A percentile compares a stretch with the other conserved stretches of the same genome.
phyloP scores from a whole-genome alignment of 1,284 basidiomycete genomes.

The Leccinum variabile region DNA sequence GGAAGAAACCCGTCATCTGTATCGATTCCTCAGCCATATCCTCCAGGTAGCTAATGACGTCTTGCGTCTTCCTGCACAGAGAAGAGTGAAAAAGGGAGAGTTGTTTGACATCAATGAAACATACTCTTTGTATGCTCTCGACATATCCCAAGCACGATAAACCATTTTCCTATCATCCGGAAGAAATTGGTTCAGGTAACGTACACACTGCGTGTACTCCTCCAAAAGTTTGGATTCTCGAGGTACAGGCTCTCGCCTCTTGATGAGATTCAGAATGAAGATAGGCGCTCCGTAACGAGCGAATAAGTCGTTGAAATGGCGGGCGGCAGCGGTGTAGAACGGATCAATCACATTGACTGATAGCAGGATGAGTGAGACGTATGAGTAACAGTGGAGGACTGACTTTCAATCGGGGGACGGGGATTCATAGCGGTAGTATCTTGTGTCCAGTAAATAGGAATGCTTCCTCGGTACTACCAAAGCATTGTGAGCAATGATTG shows the following conservation, averaged over 20 bases:
- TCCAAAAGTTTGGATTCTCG: conserved; percentile 92
- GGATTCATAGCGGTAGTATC: conserved; percentile 89
- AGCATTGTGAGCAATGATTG: not conserved
- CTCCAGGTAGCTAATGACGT: conserved; percentile 94
- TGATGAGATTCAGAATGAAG: conserved; percentile 96
- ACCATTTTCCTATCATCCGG: conserved; percentile 85
- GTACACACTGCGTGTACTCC: conserved; percentile 91
- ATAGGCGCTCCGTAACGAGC: conserved; percentile 89
- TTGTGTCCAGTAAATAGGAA: conserved; percentile 96
- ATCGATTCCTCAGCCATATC: conserved; percentile 95
- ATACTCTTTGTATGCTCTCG: conserved; percentile 84
- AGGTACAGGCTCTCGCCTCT: conserved; percentile 76
- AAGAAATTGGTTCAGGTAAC: conserved; percentile 95
- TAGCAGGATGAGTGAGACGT: conserved; percentile 5
- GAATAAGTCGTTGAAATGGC: conserved; percentile 94
- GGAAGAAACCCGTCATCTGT: conserved; percentile 92
- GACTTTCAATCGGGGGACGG: conserved; percentile 93
- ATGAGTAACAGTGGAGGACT: conserved; percentile 30
- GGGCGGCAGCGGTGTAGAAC: conserved; percentile 90
- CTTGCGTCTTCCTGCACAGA: conserved; percentile 78
- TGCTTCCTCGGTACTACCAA: conserved; percentile 86
- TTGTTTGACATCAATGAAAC: conserved; percentile 20
- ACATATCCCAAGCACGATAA: conserved; percentile 97
- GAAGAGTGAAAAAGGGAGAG: not conserved
- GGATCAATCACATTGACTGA: conserved; percentile 93